Conservation (phyloP, 2,329 filamentous ascomycete species). For the Penicillium hesseltinei region DNA sequence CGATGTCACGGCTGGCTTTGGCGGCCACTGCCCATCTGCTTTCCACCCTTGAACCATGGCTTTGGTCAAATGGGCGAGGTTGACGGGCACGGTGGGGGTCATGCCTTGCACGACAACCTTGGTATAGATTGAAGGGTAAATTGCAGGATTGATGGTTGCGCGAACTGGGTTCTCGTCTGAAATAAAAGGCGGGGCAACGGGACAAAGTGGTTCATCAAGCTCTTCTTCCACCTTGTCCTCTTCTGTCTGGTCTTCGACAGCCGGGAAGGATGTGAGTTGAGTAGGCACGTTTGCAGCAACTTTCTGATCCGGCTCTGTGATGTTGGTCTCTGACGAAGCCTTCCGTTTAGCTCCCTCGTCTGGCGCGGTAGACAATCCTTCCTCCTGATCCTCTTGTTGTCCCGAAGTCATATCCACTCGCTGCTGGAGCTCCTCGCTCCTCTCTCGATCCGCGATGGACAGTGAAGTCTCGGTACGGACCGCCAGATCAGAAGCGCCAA, state of each 20-base stretch:
- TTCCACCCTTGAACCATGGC: conserved; percentile 90
- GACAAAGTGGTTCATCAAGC: conserved; percentile 62
- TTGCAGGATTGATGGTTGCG: conserved; percentile 67
- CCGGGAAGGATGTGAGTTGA: conserved; percentile 24
- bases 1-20: conserved; percentile 49
- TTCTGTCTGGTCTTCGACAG: conserved; percentile 31
- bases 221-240: conserved; percentile 28
- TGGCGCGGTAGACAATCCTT: conserved; percentile 19
- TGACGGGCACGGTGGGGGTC: conserved; percentile 84
- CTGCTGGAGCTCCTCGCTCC: conserved; percentile 10
- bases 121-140: conserved; percentile 81
- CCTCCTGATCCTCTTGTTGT: conserved; percentile 20
- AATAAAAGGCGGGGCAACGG: conserved; percentile 70
- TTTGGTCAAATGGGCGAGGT: conserved; percentile 74
- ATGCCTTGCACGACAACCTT: conserved; percentile 80
- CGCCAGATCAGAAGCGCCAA: conserved; percentile 15
- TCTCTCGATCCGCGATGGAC: conserved; percentile 23
- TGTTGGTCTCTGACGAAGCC: conserved; percentile 26
- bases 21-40: conserved; percentile 89
- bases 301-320: conserved; percentile 33
- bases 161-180: conserved; percentile 74
- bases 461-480: conserved; percentile 23
- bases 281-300: conserved; percentile 41
- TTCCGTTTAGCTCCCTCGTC: conserved; percentile 25
- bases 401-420: conserved; percentile 9